Evolutionary conservation across 108 stramenopile genomes (phyloP).

Genomic region (Cyclotella atomus): DNA sequence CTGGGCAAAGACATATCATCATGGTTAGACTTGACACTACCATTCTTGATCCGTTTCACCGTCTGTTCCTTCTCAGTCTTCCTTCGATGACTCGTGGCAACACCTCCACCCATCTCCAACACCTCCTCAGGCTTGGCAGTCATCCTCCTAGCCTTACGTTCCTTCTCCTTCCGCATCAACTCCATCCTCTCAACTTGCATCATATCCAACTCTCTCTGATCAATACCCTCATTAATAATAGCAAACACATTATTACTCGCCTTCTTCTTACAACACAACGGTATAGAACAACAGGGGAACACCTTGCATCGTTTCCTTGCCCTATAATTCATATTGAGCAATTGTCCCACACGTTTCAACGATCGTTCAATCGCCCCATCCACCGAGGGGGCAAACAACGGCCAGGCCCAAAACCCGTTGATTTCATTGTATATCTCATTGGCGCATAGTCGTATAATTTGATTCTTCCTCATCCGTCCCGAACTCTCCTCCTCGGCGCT

Average conservation of each 20-base stretch:
- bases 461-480: constrained; percentile 40
- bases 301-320: constrained; percentile 32
- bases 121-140: constrained; percentile 32
- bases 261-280: constrained; percentile 42
- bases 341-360: constrained; percentile 28
- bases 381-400: constrained; percentile 20
- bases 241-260: constrained; percentile 36
- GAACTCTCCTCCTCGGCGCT: constrained; percentile 1
- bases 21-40: not conserved
- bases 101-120: constrained; percentile 20
- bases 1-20: constrained; percentile 11
- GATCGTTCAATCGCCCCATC: constrained; percentile 36
- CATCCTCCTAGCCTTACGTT: constrained; percentile 28
- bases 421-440: constrained; percentile 48
- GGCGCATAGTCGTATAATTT: constrained; percentile 40
- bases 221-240: constrained; percentile 48
- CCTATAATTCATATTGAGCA: constrained; percentile 45
- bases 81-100: not conserved
- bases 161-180: constrained; percentile 29
- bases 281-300: constrained; percentile 36
- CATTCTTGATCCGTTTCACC: not conserved
- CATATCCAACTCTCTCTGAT: constrained; percentile 43
- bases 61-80: not conserved
- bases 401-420: constrained; percentile 21
- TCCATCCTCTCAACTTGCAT: constrained; percentile 41